Conservation (phyloP, 805 yeast genomes). For the Saturnispora sanitii region DNA sequence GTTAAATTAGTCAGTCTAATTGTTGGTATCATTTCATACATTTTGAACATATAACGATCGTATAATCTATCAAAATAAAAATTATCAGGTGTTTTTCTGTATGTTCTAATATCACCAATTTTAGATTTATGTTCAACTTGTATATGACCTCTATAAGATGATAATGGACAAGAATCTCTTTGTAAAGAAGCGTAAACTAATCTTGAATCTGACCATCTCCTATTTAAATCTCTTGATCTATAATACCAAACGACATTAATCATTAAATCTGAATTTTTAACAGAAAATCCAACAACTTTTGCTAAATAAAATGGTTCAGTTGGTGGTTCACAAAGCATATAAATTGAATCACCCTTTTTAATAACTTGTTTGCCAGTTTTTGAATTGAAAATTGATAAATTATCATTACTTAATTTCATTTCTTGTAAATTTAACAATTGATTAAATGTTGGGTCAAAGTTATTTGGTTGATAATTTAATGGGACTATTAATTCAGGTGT, state of each 20-base stretch:
- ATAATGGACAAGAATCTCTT: conserved; percentile 69
- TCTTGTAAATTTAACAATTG: conserved; percentile 31
- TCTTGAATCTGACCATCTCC: conserved; percentile 60
- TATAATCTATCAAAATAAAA: conserved; percentile 82
- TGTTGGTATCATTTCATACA: conserved; percentile 72
- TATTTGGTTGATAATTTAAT: conserved; percentile 43
- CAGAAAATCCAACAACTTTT: conserved; percentile 62
- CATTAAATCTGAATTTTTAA: conserved; percentile 24
- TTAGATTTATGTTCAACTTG: conserved; percentile 61
- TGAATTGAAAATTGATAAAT: conserved; percentile 26
- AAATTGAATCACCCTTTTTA: conserved; percentile 55
- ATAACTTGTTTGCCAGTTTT: conserved; percentile 29
- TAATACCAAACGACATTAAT: conserved; percentile 77
- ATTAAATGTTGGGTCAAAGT: conserved; percentile 33
- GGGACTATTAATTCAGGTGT: conserved; percentile 28
- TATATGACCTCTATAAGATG: conserved; percentile 66
- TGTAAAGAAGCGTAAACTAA: conserved; percentile 78
- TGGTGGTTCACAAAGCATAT: conserved; percentile 84
- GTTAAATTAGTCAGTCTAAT: conserved; percentile 47
- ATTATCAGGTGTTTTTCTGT: conserved; percentile 48
- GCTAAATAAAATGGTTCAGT: conserved; percentile 93
- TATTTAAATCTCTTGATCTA: conserved; percentile 75
- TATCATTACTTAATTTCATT: conserved; percentile 23
- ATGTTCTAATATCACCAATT: conserved; percentile 47
- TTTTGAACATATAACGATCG: conserved; percentile 75